These are phyloP conservation scores for Dissophora globulifera DNA, from an alignment of 192 early-diverging fungal genomes.

Conservation along the genomic window DNA sequence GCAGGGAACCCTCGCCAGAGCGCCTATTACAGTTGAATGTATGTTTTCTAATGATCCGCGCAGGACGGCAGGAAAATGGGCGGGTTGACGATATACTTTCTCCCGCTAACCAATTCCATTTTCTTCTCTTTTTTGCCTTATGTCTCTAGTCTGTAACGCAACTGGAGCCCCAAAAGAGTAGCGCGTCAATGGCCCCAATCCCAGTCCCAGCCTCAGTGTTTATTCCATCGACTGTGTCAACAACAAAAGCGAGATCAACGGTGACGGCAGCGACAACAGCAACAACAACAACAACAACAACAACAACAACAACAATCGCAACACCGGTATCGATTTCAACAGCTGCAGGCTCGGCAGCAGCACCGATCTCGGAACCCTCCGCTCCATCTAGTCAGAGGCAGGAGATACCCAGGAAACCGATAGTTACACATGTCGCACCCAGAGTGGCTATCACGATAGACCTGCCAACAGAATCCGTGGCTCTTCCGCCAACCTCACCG, in stretches of 20 bases:
- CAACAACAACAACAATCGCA: background rate
- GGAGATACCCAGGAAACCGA: background rate
- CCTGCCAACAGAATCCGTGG: background rate
- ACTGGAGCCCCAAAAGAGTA: too few relatives aligned
- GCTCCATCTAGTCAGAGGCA: background rate
- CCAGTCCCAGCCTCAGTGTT: too few relatives aligned
- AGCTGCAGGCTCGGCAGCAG: background rate
- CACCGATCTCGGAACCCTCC: background rate
- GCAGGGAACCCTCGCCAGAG: background rate
- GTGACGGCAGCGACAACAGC: too few relatives aligned
- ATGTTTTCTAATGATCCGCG: too few relatives aligned
- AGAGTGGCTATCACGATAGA: background rate
- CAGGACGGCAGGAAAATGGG: conserved; percentile 1
- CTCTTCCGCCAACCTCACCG: background rate
- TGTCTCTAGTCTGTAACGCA: too few relatives aligned
- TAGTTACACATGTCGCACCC: background rate
- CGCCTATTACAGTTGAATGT: too few relatives aligned
- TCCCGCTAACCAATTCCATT: too few relatives aligned
- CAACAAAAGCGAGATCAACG: too few relatives aligned
- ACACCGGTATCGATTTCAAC: background rate
- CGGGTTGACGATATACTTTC: background rate
- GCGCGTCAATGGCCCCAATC: too few relatives aligned
- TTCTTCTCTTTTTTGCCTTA: too few relatives aligned
- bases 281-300: too few relatives aligned
- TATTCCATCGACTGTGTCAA: too few relatives aligned